These are phyloP conservation scores for Podospora bellae-mahoneyi DNA, from an alignment of 495 filamentous ascomycete species.

Conservation along the genomic window DNA sequence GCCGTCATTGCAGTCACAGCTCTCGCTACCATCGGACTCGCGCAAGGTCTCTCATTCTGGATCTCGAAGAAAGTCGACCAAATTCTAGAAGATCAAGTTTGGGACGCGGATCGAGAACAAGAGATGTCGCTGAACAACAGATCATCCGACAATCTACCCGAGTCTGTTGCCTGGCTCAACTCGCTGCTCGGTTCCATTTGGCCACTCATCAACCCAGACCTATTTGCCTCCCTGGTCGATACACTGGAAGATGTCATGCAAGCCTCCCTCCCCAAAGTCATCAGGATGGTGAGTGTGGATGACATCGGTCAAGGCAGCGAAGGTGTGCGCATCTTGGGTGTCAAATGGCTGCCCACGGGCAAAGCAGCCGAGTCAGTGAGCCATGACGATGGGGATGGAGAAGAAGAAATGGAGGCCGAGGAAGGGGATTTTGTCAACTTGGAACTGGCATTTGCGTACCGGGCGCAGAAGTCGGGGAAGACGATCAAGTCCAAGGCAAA, in stretches of 20 bases:
- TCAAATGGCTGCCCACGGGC: constrained; percentile 64
- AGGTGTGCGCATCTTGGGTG: constrained; percentile 58
- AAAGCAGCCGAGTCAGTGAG: constrained; percentile 56
- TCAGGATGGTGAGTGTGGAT: constrained; percentile 66
- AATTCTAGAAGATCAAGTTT: constrained; percentile 60
- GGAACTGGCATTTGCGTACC: constrained; percentile 67
- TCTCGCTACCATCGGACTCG: constrained; percentile 32
- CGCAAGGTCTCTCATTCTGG: constrained; percentile 51
- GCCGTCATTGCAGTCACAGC: constrained; percentile 27
- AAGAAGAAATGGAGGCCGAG: constrained; percentile 68
- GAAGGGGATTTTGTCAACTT: constrained; percentile 71
- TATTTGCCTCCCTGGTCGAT: constrained; percentile 61
- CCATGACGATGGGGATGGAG: constrained; percentile 44
- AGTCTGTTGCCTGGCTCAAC: constrained; percentile 66
- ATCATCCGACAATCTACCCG: constrained; percentile 46
- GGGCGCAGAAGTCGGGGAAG: constrained; percentile 53
- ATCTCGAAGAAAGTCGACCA: constrained; percentile 48
- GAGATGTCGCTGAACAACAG: constrained; percentile 37
- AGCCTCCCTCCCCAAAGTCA: constrained; percentile 58
- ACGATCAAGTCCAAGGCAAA: constrained; percentile 59
- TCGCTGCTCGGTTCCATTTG: constrained; percentile 59
- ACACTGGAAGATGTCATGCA: constrained; percentile 73
- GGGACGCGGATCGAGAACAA: constrained; percentile 54
- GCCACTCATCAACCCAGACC: constrained; percentile 67
- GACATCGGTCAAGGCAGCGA: constrained; percentile 69